Evolutionary conservation across 139 green algal species (phyloP).

Genomic region (Trebouxia sp.): DNA sequence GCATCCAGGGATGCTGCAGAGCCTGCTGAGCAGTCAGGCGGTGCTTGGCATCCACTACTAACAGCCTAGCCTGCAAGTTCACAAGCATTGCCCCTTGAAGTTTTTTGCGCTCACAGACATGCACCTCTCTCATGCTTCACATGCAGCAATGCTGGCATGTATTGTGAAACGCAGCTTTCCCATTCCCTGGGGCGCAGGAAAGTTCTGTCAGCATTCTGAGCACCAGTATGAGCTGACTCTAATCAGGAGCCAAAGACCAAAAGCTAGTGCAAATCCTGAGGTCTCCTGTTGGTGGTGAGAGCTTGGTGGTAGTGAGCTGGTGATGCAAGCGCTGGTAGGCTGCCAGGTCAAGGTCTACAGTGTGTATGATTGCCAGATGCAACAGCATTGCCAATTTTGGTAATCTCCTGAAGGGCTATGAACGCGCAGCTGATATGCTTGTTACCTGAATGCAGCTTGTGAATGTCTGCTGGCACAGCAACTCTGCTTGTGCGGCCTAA

Average conservation of each 20-base stretch:
- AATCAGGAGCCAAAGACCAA: too few relatives aligned
- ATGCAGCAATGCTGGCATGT: not conserved
- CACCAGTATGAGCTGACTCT: too few relatives aligned
- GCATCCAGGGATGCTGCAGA: conserved; percentile 74
- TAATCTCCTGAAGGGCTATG: too few relatives aligned
- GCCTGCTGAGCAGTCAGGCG: conserved; percentile 75
- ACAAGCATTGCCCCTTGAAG: not conserved
- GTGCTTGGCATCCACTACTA: conserved; percentile 56
- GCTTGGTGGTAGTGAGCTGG: not conserved
- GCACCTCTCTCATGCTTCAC: not conserved
- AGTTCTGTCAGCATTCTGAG: too few relatives aligned
- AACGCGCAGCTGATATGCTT: too few relatives aligned
- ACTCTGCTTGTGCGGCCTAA: too few relatives aligned
- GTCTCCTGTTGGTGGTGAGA: not conserved
- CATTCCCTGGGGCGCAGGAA: too few relatives aligned
- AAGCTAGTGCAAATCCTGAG: not conserved
- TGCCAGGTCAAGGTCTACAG: not conserved
- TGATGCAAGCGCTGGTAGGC: not conserved
- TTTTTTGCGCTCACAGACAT: not conserved
- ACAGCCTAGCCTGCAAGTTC: conserved; percentile 24
- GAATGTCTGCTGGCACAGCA: too few relatives aligned
- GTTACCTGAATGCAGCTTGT: too few relatives aligned
- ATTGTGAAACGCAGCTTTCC: too few relatives aligned
- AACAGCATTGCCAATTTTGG: too few relatives aligned
- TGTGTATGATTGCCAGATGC: too few relatives aligned